phyloP scores from a whole-genome alignment of 177 flowering plant genomes.

The Vitis hybrid region DNA sequence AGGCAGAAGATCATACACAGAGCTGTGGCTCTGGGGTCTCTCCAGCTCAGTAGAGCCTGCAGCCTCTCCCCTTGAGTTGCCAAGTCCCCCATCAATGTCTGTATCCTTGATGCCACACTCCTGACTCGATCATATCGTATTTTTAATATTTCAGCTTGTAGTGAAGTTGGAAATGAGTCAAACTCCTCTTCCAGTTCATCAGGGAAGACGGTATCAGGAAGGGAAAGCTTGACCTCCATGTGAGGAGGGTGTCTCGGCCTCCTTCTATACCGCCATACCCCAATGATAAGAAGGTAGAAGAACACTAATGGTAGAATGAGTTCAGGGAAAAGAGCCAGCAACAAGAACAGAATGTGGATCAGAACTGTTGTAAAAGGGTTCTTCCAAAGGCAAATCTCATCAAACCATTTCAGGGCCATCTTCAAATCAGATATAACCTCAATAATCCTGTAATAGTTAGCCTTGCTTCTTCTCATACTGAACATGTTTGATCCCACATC shows the following conservation, averaged over 20 bases:
- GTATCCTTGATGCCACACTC: slow-evolving; percentile 1
- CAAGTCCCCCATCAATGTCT: slow-evolving; percentile 4
- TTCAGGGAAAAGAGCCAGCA: slow-evolving; percentile 3
- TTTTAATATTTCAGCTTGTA: neutral
- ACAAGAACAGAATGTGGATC: slow-evolving; percentile 5
- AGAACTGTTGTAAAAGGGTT: slow-evolving; percentile 4
- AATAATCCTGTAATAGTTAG: slow-evolving; percentile 3
- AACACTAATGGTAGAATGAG: slow-evolving; percentile 2
- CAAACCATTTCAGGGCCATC: neutral
- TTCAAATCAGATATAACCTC: neutral
- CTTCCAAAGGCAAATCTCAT: slow-evolving; percentile 5
- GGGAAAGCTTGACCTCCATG: slow-evolving; percentile 5
- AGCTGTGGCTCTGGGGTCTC: slow-evolving; percentile 9
- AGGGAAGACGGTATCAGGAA: neutral
- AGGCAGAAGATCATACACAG: slow-evolving; percentile 4
- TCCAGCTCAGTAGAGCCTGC: slow-evolving; percentile 8
- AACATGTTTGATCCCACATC: slow-evolving; percentile 6
- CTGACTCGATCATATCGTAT: slow-evolving; percentile 4
- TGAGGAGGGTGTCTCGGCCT: slow-evolving; percentile 7
- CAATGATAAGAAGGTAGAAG: neutral
- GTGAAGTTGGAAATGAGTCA: slow-evolving; percentile 3
- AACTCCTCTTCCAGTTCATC: slow-evolving; percentile 10
- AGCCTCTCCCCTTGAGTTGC: slow-evolving; percentile 7
- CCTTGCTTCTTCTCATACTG: slow-evolving; percentile 7
- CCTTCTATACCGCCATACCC: slow-evolving; percentile 1